Evolutionary conservation across 768 basidiomycete species (phyloP), one percentile per base, ranked within the genome.

Genomic region (Russula emetica): DNA sequence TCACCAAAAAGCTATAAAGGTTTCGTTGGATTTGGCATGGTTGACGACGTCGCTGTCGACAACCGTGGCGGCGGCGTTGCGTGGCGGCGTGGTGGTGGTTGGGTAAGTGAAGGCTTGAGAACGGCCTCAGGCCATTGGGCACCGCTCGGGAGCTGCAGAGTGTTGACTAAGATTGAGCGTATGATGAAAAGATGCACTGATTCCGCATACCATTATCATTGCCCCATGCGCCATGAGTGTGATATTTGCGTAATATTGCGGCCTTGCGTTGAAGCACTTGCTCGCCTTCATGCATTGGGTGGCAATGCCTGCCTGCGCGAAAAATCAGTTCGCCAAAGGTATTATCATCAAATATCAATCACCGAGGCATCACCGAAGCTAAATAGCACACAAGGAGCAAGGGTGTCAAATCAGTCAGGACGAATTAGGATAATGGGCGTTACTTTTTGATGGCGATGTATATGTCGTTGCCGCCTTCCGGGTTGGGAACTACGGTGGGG

Each of bases 391-490:
- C 36, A 36, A 36, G 5, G 49, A 30, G 24, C 26, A 16, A 44
- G 2, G 36, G 26, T 10, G 3, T 50, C 24, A 63, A 53, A 34
- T 44, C 24, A 32, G 30, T 20, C 18, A 30, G 10, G 9, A 44
- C 22, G 20, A 18, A 45, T 42, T 8, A 42, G 20, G 10, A 16
- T 14, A 16, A 55, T n/a, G 49, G 3, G 16, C 22, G 85, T 63
- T 69, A 92, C 90, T 90, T 85, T 75, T 92, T 92, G 32, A 92
- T 81, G 18, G 84, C 81, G 2, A 81, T 85, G 67, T 92, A 92
- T 16, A 90, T 82, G 55, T 92, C 88, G 44, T 85, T 84, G 0
- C 83, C 86, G 2, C 81, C 82, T 64, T 55, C 62, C 3, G 38
- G 45, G 22, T 47, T 47, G 22, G 44, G 20, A 13, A 5, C 45